These are phyloP conservation scores for Eucalyptus rudis DNA, from an alignment of 345 rosid genomes.

Conservation along the genomic window DNA sequence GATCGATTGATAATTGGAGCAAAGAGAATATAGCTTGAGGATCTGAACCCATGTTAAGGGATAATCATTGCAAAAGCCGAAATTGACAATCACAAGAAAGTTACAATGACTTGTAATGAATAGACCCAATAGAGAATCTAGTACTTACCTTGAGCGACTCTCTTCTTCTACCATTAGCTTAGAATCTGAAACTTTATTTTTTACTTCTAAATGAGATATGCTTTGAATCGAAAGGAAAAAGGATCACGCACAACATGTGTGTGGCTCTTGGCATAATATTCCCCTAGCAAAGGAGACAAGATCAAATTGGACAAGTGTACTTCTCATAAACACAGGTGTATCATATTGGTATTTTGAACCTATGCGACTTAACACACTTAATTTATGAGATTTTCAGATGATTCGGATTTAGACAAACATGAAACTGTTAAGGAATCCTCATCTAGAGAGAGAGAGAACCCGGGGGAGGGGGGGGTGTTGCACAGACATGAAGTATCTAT, in stretches of 20 bases:
- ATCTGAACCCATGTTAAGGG: too few species aligned
- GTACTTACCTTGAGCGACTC: too few species aligned
- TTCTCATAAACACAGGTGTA: neutral
- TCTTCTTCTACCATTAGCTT: neutral
- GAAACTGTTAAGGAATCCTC: too few species aligned
- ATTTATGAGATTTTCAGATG: too few species aligned
- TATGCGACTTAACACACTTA: fast-evolving
- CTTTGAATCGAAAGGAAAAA: neutral
- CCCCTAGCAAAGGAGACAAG: neutral
- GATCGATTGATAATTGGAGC: too few species aligned
- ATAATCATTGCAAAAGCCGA: too few species aligned
- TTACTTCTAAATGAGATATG: neutral
- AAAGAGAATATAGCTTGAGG: too few species aligned
- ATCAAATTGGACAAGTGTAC: neutral
- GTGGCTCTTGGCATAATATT: neutral
- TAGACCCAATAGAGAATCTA: too few species aligned
- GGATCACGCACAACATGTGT: neutral
- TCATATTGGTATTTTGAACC: neutral
- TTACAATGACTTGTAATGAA: too few species aligned
- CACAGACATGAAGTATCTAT: too few species aligned
- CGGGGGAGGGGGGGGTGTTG: neutral
- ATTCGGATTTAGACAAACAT: neutral
- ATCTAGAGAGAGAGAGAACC: too few species aligned
- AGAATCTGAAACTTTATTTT: neutral
- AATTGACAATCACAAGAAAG: too few species aligned